These are phyloP conservation scores for Ogataea corticis DNA, from an alignment of 805 yeast genomes.

Conservation along the genomic window DNA sequence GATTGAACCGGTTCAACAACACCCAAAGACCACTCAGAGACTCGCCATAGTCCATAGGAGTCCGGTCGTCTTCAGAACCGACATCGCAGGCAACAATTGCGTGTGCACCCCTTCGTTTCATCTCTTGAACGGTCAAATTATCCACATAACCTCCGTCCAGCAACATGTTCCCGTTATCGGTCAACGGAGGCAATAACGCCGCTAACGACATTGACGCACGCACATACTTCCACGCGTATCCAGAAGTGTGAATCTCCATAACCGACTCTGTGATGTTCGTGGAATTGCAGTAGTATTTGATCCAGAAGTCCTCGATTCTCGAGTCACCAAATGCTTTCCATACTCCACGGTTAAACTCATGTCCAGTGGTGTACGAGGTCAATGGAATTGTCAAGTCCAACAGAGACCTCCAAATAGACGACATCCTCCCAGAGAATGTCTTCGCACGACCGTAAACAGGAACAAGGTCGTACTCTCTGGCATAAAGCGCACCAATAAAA, in stretches of 20 bases:
- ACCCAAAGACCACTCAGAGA: slow-evolving; percentile 93
- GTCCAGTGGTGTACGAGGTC: slow-evolving; percentile 94
- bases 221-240: slow-evolving; percentile 93
- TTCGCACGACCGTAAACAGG: slow-evolving; percentile 90
- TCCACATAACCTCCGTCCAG: slow-evolving; percentile 96
- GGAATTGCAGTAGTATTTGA: slow-evolving; percentile 82
- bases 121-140: slow-evolving; percentile 87
- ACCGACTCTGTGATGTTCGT: slow-evolving; percentile 93
- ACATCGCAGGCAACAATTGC: slow-evolving; percentile 92
- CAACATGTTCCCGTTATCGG: slow-evolving; percentile 88
- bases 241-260: slow-evolving; percentile 91
- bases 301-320: slow-evolving; percentile 96
- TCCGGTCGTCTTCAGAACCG: slow-evolving; percentile 89
- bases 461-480: slow-evolving; percentile 86
- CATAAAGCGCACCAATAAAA: slow-evolving; percentile 93
- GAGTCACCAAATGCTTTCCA: slow-evolving; percentile 94
- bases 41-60: slow-evolving; percentile 90
- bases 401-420: slow-evolving; percentile 82
- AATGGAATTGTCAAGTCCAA: slow-evolving; percentile 90
- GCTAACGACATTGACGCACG: slow-evolving; percentile 97
- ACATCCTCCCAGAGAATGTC: slow-evolving; percentile 77
- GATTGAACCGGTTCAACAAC: slow-evolving; percentile 80
- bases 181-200: slow-evolving; percentile 85
- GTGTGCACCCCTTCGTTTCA: slow-evolving; percentile 86
- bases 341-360: slow-evolving; percentile 94